phyloP scores from a whole-genome alignment of 1,139 yeast species.

The Wickerhamomyces sp. region DNA sequence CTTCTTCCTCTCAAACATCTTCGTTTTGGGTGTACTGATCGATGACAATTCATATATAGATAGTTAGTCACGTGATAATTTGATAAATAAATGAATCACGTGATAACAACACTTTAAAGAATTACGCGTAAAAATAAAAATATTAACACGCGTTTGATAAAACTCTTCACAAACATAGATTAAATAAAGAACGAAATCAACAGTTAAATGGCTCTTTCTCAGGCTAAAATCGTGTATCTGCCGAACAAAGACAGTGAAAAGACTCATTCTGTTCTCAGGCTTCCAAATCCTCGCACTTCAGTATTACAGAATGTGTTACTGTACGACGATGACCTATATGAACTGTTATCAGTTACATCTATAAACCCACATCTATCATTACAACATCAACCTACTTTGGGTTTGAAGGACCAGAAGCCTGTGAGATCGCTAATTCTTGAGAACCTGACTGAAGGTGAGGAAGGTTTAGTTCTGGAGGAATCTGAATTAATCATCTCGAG shows the following conservation, averaged over 20 bases:
- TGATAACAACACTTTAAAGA: too few species aligned
- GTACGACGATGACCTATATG: constrained; percentile 9
- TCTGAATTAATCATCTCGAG: constrained; percentile 41
- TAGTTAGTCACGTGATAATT: too few species aligned
- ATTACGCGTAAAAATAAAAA: too few species aligned
- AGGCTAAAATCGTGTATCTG: constrained; percentile 9
- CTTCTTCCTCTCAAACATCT: constrained; percentile 68
- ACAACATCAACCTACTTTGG: constrained; percentile 15
- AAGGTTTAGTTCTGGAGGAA: constrained; percentile 23
- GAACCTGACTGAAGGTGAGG: constrained; percentile 17
- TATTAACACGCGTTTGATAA: too few species aligned
- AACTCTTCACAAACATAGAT: too few species aligned
- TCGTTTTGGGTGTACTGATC: constrained; percentile 57
- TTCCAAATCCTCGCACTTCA: constrained; percentile 14
- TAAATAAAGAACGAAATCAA: neutral
- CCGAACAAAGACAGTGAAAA: constrained; percentile 7
- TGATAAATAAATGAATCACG: too few species aligned
- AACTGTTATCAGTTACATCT: constrained; percentile 9
- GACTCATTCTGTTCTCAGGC: constrained; percentile 2
- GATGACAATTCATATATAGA: too few species aligned
- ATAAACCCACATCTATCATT: constrained; percentile 14
- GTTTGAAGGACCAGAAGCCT: constrained; percentile 25
- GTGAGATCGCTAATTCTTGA: constrained; percentile 33
- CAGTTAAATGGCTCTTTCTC: constrained; percentile 5
- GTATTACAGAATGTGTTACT: constrained; percentile 7